Conservation (phyloP, 805 yeast species). For the Cyberlindnera petersonii region DNA sequence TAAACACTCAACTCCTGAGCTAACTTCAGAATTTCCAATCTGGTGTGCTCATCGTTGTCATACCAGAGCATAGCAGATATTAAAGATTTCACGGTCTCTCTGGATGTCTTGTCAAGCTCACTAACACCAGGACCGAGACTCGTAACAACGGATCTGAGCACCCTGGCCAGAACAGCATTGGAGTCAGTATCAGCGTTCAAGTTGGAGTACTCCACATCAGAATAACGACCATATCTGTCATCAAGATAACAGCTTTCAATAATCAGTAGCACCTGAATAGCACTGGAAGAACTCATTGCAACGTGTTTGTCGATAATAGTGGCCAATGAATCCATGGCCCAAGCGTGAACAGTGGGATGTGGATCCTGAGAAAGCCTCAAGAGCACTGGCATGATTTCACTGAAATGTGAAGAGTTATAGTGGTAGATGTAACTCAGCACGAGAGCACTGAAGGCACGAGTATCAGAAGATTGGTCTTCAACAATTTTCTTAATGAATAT, state of each 20-base stretch:
- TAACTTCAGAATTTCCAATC: slow-evolving; percentile 38
- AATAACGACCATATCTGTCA: slow-evolving; percentile 49
- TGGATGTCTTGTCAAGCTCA: slow-evolving; percentile 30
- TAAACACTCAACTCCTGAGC: slow-evolving; percentile 46
- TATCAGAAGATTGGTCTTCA: slow-evolving; percentile 57
- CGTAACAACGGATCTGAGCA: slow-evolving; percentile 43
- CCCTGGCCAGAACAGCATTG: slow-evolving; percentile 37
- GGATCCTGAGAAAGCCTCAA: slow-evolving; percentile 69
- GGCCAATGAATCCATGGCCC: slow-evolving; percentile 60
- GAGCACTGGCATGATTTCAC: slow-evolving; percentile 50
- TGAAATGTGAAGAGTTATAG: slow-evolving; percentile 38
- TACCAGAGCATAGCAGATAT: slow-evolving; percentile 32
- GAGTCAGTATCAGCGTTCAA: slow-evolving; percentile 47
- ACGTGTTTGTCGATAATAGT: slow-evolving; percentile 54
- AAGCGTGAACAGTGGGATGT: slow-evolving; percentile 77
- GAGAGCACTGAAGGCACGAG: slow-evolving; percentile 55
- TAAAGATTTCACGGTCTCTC: slow-evolving; percentile 34
- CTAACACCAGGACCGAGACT: slow-evolving; percentile 55
- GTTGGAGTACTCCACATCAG: slow-evolving; percentile 42
- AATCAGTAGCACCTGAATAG: slow-evolving; percentile 40
- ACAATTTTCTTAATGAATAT: slow-evolving; percentile 63
- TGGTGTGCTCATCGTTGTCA: slow-evolving; percentile 30
- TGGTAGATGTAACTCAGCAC: slow-evolving; percentile 46
- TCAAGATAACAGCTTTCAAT: slow-evolving; percentile 37
- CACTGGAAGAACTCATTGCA: slow-evolving; percentile 39